These are phyloP conservation scores for Metarhizium sp. DNA, from an alignment of 2,329 filamentous ascomycete genomes.

Conservation along the genomic window DNA sequence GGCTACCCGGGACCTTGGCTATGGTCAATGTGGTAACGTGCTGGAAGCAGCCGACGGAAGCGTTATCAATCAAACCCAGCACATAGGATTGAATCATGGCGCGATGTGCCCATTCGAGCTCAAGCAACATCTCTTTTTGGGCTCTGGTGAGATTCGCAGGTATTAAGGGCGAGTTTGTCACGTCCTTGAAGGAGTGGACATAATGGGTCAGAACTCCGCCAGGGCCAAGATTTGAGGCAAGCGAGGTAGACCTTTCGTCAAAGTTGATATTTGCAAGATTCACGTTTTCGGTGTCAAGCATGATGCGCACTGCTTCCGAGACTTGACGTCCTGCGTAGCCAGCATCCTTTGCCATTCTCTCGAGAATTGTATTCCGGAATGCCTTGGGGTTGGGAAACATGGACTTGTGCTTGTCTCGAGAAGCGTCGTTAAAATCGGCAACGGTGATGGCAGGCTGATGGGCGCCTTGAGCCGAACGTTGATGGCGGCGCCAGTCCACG, in stretches of 20 bases:
- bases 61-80: slow-evolving; percentile 54
- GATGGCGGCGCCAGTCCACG: slow-evolving; percentile 17
- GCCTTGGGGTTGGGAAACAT: slow-evolving; percentile 10
- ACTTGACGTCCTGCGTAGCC: slow-evolving; percentile 21
- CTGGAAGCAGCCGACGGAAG: slow-evolving; percentile 33
- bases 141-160: slow-evolving; percentile 47
- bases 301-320: slow-evolving; percentile 23
- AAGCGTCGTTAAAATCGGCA: slow-evolving; percentile 15
- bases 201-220: neutral
- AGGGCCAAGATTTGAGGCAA: neutral
- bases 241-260: slow-evolving; percentile 18
- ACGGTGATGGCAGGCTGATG: neutral
- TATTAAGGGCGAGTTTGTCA: slow-evolving; percentile 27
- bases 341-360: slow-evolving; percentile 28
- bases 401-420: slow-evolving; percentile 15
- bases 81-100: slow-evolving; percentile 61
- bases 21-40: slow-evolving; percentile 51
- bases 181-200: slow-evolving; percentile 3
- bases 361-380: slow-evolving; percentile 13
- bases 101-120: slow-evolving; percentile 59
- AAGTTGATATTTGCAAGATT: slow-evolving; percentile 21
- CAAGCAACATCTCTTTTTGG: slow-evolving; percentile 61
- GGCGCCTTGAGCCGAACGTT: neutral
- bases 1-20: slow-evolving; percentile 53
- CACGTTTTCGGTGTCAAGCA: slow-evolving; percentile 25